Evolutionary conservation across 805 yeast species (phyloP), one percentile per base, ranked within the genome.

Genomic region (Metschnikowia koreensis): DNA sequence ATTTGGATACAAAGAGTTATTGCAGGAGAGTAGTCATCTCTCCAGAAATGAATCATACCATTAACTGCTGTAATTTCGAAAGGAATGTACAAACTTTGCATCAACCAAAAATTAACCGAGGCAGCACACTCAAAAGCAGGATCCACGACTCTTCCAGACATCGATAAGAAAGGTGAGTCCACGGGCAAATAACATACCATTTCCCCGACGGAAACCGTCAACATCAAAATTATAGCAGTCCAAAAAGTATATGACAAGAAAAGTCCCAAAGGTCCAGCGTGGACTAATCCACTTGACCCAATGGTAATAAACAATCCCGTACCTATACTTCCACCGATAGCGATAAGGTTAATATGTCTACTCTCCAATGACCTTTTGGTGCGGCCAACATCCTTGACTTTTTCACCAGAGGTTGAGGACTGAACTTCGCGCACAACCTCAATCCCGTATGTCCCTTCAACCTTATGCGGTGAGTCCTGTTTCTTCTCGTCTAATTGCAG

Each of bases 11-110:
- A 68, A 38, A 77, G 66, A 11, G 81, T 70, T 45, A 77, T 76
- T 17, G 77, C 82, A 11, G 81, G 75, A 28, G 75, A 69, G 57
- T 75, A 79, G 57, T 75, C 80, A 49, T 67, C 73, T 55, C 79
- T 64, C 82, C 83, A 79, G 58, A 66, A 79, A 58, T 77, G 83
- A 37, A 83, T 66, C 73, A 81, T 77, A 27, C 81, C 77, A 47
- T 81, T 81, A 48, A 79, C 79, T 58, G 74, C 56, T 34, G 62
- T 56, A 42, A 61, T 52, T 44, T 58, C 57, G 44, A 56, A 50
- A 12, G 67, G 60, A 61, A 66, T 59, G 58, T 66, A 75, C 50
- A 75, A 64, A 43, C 75, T 67, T 56, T 75, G 73, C 75, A 76
- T 72, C 28, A 77, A 55, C 66, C 73, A 71, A 50, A 70, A 71